Percentiles rank a stretch among this genome's conserved stretches.
Conservation (phyloP, 2,329 filamentous ascomycete species). For the Verticillium dahliae region DNA sequence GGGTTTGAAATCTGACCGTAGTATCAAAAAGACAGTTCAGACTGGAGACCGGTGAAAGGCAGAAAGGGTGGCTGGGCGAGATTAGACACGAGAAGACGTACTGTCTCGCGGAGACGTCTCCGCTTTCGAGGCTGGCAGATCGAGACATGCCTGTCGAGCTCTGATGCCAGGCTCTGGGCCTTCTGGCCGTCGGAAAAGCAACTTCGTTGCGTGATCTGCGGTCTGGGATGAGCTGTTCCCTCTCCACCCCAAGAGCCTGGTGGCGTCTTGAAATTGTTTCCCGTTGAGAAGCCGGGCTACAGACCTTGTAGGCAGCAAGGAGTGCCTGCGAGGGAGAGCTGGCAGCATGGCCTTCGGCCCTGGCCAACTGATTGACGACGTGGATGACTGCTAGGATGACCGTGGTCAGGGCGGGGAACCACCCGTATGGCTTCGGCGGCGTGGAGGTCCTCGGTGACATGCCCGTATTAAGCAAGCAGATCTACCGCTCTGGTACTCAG, state of each 20-base stretch:
- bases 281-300: background rate
- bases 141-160: background rate
- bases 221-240: background rate
- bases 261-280: background rate
- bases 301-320: background rate
- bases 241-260: background rate
- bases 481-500: background rate
- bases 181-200: background rate
- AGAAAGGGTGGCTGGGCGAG: background rate
- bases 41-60: background rate
- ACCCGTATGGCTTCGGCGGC: background rate
- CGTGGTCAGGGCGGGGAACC: slow-evolving; percentile 2
- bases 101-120: background rate
- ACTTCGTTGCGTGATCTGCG: slow-evolving; percentile 1
- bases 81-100: background rate
- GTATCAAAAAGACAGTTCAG: background rate
- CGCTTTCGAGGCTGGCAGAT: background rate
- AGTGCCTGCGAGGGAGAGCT: background rate
- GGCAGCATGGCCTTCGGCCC: background rate
- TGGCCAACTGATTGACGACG: background rate
- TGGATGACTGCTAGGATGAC: background rate
- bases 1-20: background rate
- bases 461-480: background rate
- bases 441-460: background rate
- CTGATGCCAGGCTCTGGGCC: background rate